phyloP scores from a whole-genome alignment of 495 filamentous ascomycete species.

The Penicillium paradoxum region DNA sequence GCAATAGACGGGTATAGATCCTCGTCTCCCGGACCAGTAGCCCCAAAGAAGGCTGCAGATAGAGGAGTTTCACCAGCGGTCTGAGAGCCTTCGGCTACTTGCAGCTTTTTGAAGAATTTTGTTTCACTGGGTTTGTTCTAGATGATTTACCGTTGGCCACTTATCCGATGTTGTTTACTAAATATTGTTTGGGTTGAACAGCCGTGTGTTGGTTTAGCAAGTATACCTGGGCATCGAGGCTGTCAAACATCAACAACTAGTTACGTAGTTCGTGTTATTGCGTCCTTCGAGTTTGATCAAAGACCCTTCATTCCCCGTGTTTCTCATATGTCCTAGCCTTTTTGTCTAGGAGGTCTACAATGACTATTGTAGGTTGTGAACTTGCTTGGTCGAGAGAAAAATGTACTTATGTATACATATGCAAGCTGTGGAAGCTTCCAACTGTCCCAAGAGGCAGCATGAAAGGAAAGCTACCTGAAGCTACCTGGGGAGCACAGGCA shows the following conservation, averaged over 20 bases:
- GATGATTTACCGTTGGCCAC: background rate
- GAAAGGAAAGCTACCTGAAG: background rate
- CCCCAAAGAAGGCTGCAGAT: slow-evolving; percentile 11
- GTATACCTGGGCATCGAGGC: background rate
- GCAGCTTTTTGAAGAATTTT: slow-evolving; percentile 16
- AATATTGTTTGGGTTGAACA: background rate
- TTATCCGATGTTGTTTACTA: background rate
- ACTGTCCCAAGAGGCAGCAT: background rate
- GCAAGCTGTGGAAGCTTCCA: slow-evolving; percentile 7
- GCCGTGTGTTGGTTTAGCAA: background rate
- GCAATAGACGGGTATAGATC: slow-evolving; percentile 7
- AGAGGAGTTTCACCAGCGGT: slow-evolving; percentile 26
- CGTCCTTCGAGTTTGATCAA: background rate
- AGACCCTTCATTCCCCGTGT: no score
- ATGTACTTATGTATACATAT: background rate
- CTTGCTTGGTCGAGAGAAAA: background rate
- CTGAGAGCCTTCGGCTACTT: slow-evolving; percentile 27
- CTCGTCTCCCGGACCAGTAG: slow-evolving; percentile 10
- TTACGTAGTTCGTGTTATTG: background rate
- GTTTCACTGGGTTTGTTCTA: slow-evolving; percentile 8
- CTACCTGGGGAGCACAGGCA: background rate
- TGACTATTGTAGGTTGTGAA: slow-evolving; percentile 3
- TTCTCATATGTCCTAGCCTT: background rate
- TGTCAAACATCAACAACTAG: no score
- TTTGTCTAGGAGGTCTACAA: background rate